Conservation (phyloP, 371 early-diverging fungal species). For the Syncephalis plumigaleata region DNA sequence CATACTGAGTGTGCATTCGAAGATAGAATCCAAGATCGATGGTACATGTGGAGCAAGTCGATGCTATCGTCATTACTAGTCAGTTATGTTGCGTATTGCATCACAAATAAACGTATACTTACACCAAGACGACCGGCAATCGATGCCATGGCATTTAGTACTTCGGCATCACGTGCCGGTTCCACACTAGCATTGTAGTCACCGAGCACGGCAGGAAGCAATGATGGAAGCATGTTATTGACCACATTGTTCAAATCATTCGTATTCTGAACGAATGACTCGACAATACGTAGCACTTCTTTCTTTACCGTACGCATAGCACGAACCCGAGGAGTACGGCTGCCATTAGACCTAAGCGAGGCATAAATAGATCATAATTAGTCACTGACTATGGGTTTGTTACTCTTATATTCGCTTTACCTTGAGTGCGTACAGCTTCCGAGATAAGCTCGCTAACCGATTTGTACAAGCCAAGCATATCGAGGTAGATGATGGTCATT, state of each 20-base stretch:
- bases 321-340: constrained; percentile 84
- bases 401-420: constrained; percentile 14
- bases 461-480: constrained; percentile 77
- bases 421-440: constrained; percentile 52
- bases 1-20: constrained; percentile 92
- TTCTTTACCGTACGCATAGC: constrained; percentile 88
- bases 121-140: constrained; percentile 66
- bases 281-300: constrained; percentile 77
- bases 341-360: constrained; percentile 41
- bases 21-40: constrained; percentile 76
- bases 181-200: constrained; percentile 78
- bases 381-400: background rate
- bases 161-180: constrained; percentile 85
- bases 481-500: constrained; percentile 71
- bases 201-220: constrained; percentile 77
- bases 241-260: constrained; percentile 60
- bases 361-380: background rate
- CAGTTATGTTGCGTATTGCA: no score
- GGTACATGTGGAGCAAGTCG: constrained; percentile 67
- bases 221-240: constrained; percentile 68
- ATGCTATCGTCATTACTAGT: constrained; percentile 14
- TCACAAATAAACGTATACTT: constrained; percentile 7
- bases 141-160: constrained; percentile 75
- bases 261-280: constrained; percentile 67
- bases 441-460: constrained; percentile 74